Evolutionary conservation across 805 yeast species (phyloP), one percentile per base, ranked within the genome.

Genomic region (Starmerella cellae): DNA sequence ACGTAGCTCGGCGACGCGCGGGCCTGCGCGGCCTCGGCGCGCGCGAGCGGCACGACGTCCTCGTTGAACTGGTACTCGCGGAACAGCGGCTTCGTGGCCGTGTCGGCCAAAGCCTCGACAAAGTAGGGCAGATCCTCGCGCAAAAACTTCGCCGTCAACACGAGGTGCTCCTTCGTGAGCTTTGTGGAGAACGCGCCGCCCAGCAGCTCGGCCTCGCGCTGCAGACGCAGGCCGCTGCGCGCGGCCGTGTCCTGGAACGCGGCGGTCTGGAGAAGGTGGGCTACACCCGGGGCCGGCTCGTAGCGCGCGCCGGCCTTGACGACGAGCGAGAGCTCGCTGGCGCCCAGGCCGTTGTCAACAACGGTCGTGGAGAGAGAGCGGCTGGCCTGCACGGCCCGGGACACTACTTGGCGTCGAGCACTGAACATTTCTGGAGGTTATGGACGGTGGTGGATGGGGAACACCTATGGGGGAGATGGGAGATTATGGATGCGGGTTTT

Each of bases 191-290:
- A 74, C 47, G 64, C 65, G 60, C 95, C 97, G 54, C 98, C 97
- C 52, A 88, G 71, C 52, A 91, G 74, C 69, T 82, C 98, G 39
- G 87, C 68, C 68, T 91, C 98, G 67, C 98, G 82, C 59, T 85
- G 81, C 58, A 87, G 71, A 69, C 97, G 82, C 61, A 91, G 72
- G 20, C 91, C 95, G 17, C 95, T 80, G 64, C 84, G 83, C 55
- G 75, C 63, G 48, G 70, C 70, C 44, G 95, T 84, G 71, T 81
- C 79, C 60, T 60, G 57, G 70, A 80, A 91, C 56, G 79, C 79
- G 64, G 76, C 85, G 64, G 84, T 75, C 58, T 88, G 74, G 58
- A 87, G 71, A 51, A 85, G 66, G 64, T 88, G 96, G 35, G 96
- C 71, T 53, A 80, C 66, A 66, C 97, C 98, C 43, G 87, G 78